These are phyloP conservation scores for Aegilops speltoides DNA, from an alignment of 176 grass and related monocot genomes.

Conservation along the genomic window DNA sequence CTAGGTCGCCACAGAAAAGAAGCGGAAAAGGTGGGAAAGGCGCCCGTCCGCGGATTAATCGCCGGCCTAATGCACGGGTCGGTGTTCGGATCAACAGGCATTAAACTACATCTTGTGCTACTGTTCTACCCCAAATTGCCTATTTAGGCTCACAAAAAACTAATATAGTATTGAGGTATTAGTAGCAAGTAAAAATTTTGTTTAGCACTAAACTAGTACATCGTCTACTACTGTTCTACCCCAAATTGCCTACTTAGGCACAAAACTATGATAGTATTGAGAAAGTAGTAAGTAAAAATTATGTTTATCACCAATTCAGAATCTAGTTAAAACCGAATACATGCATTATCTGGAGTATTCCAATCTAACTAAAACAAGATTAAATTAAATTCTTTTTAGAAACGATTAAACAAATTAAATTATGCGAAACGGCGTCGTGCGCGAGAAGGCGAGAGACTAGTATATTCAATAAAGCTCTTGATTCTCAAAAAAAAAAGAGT, in stretches of 20 bases:
- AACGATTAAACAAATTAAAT: neutral
- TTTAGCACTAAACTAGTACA: neutral
- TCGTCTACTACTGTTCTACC: neutral
- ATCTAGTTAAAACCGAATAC: neutral
- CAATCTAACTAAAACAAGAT: neutral
- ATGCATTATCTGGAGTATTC: neutral
- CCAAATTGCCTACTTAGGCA: neutral
- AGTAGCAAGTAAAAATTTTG: no score
- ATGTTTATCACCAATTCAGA: neutral
- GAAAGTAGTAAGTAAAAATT: neutral
- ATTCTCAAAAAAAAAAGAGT: no score
- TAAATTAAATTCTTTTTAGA: neutral
- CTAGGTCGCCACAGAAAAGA: slow-evolving; percentile 37
- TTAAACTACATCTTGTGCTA: neutral
- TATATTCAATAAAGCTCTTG: no score
- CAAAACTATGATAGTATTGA: no score
- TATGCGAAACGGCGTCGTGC: neutral
- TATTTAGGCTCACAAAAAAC: neutral
- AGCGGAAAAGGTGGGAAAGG: slow-evolving; percentile 18
- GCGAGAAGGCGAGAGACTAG: neutral
- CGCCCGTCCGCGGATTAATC: slow-evolving; percentile 13
- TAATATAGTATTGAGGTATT: no score
- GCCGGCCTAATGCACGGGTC: slow-evolving; percentile 28
- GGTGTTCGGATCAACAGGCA: neutral
- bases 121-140: neutral